Evolutionary conservation across 352 stramenopile genomes (phyloP), one percentile per base, ranked within the genome.

Genomic region (Globisporangium canariense): DNA sequence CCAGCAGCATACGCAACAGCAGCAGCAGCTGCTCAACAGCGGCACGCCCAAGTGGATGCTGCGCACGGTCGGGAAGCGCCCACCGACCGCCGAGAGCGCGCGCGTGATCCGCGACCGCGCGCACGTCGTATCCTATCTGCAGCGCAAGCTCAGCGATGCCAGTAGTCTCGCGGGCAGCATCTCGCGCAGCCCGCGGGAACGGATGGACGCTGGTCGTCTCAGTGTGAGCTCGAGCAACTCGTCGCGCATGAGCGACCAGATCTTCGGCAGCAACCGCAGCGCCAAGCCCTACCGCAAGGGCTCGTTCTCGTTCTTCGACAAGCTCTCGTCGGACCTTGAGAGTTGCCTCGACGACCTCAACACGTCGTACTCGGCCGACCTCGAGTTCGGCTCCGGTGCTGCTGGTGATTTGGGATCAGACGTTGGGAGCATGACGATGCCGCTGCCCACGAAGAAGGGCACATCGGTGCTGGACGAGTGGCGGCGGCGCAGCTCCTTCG

Each of bases 251-350:
- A 78, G 78, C 51, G 83, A 92, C 22, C 73, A 79, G 20, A 68
- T 76, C 57, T 58, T 75, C 7, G 58, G 59, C 20, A 87, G 75
- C 36, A 83, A 65, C 46, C 75, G 79, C 58, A 88, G 60, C 51
- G 56, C 52, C 43, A 84, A 76, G 59, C 64, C 49, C 28, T 83
- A 67, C 65, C 81, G 83, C 34, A 93, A 90, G 64, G 83, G 86
- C 60, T 95, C 87, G 47, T 95, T 95, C 53, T 93, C 85, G 36
- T 95, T 95, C 61, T 93, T 95, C 47, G 87, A 93, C 58, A 91
- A 92, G 63, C 77, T 95, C 32, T 91, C 87, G 40, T 83, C 74
- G 38, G 87, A 95, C 55, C 52, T 91, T 8, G 83, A 91, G 41
- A 83, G 58, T 46, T 76, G 74, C 22, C 58, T 80, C 0, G 81